phyloP scores from a whole-genome alignment of 805 yeast species.

The Deakozyma indianensis region DNA sequence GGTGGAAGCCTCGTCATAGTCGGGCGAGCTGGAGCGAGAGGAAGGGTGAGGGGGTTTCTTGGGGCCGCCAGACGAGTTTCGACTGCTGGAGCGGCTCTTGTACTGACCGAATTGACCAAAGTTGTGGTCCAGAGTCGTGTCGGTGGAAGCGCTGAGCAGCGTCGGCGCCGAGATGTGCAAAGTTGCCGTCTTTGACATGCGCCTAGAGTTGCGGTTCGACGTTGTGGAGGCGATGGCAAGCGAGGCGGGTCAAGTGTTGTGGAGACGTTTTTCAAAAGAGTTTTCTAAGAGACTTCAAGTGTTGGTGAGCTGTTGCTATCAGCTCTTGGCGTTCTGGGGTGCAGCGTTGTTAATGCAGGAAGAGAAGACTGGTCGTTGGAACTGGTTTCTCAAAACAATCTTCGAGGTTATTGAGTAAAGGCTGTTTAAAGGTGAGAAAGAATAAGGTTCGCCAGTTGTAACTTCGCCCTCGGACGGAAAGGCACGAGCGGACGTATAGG shows the following conservation, averaged over 20 bases:
- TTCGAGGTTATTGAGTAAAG: no score
- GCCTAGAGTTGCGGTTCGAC: neutral
- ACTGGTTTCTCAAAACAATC: no score
- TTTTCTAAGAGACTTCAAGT: neutral
- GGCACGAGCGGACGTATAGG: no score
- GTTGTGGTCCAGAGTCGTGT: conserved; percentile 1
- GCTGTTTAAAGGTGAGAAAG: no score
- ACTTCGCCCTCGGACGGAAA: no score
- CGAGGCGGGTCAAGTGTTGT: neutral
- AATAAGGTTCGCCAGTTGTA: no score
- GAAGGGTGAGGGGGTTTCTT: neutral
- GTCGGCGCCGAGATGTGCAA: neutral
- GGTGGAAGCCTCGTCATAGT: neutral
- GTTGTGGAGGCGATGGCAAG: neutral
- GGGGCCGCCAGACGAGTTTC: neutral
- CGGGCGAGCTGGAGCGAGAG: neutral
- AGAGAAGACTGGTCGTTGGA: no score
- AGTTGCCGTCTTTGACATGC: neutral
- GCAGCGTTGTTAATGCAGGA: no score
- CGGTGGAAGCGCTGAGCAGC: neutral
- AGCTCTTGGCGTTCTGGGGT: no score
- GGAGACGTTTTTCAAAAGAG: neutral
- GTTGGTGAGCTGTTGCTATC: no score
- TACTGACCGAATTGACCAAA: neutral
- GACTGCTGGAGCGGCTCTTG: neutral